These are phyloP conservation scores for Xylariaceae sp. DNA, from an alignment of 2,329 filamentous ascomycete genomes.

Conservation along the genomic window DNA sequence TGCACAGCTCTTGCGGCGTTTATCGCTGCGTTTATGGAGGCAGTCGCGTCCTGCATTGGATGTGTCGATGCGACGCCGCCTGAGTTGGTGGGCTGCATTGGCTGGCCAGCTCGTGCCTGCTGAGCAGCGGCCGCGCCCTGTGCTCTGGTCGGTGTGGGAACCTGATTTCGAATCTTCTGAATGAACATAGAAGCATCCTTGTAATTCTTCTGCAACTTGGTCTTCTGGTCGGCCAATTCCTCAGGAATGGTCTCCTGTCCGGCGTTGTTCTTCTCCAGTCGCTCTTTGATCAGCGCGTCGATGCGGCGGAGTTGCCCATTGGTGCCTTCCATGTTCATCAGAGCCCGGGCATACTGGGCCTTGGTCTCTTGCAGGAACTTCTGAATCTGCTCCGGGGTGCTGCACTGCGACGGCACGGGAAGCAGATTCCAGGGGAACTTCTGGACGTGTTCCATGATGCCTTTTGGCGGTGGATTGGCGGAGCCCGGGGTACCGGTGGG, in stretches of 20 bases:
- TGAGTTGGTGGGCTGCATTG: slow-evolving; percentile 21
- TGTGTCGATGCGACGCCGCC: slow-evolving; percentile 20
- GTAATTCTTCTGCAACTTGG: slow-evolving; percentile 19
- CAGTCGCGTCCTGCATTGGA: slow-evolving; percentile 30
- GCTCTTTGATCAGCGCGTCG: slow-evolving; percentile 25
- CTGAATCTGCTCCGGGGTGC: slow-evolving; percentile 17
- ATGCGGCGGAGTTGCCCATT: slow-evolving; percentile 17
- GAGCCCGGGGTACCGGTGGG: background rate
- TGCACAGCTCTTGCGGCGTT: slow-evolving; percentile 29
- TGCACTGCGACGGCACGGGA: slow-evolving; percentile 9
- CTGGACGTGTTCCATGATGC: slow-evolving; percentile 24
- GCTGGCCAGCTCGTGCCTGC: slow-evolving; percentile 21
- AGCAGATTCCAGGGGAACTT: slow-evolving; percentile 24
- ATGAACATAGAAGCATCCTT: slow-evolving; percentile 22
- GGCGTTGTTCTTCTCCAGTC: slow-evolving; percentile 22
- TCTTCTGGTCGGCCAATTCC: slow-evolving; percentile 18
- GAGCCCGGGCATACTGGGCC: slow-evolving; percentile 20
- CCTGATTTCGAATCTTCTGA: slow-evolving; percentile 21
- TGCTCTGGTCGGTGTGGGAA: slow-evolving; percentile 11
- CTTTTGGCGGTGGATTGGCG: slow-evolving; percentile 13
- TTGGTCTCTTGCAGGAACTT: slow-evolving; percentile 21
- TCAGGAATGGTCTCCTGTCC: no score
- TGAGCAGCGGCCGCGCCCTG: slow-evolving; percentile 16
- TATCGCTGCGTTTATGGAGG: slow-evolving; percentile 32
- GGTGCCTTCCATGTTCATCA: slow-evolving; percentile 26